Conservation (phyloP, 2,329 filamentous ascomycete species). For the Colletotrichum endophyticum region DNA sequence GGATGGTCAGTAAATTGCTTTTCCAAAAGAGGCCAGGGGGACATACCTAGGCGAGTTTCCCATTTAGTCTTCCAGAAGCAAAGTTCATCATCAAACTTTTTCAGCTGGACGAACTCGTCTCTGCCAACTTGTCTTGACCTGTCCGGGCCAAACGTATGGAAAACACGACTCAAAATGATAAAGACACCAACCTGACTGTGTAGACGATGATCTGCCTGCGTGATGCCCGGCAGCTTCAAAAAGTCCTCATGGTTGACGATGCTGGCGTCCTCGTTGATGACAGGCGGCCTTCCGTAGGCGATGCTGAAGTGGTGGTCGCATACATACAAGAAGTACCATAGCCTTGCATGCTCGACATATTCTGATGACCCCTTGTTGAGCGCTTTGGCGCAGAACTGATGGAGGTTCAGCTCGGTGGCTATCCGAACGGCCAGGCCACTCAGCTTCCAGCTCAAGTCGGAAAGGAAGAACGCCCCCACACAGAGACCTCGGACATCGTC, state of each 20-base stretch:
- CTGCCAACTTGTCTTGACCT: constrained; percentile 39
- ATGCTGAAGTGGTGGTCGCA: constrained; percentile 72
- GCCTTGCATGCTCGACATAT: constrained; percentile 58
- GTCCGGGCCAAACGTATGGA: constrained; percentile 63
- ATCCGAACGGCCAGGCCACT: constrained; percentile 64
- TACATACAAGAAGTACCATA: constrained; percentile 70
- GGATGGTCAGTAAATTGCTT: not conserved
- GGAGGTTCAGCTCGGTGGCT: constrained; percentile 61
- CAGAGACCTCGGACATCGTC: constrained; percentile 66
- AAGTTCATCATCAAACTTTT: constrained; percentile 33
- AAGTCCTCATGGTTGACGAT: constrained; percentile 63
- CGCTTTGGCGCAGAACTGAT: constrained; percentile 56
- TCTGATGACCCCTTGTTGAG: constrained; percentile 45
- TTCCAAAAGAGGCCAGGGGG: too few species aligned
- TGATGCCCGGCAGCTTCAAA: constrained; percentile 52
- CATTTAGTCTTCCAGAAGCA: constrained; percentile 40
- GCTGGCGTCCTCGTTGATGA: constrained; percentile 61
- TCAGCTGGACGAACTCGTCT: constrained; percentile 35
- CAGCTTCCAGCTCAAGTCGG: constrained; percentile 60
- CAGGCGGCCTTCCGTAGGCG: constrained; percentile 62
- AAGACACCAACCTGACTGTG: constrained; percentile 66
- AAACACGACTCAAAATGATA: constrained; percentile 63
- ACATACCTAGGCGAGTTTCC: constrained; percentile 36
- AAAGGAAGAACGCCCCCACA: constrained; percentile 69
- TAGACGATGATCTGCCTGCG: constrained; percentile 58